Evolutionary conservation across 208 protist species (phyloP), one percentile per base, ranked within the genome.

Genomic region (Leishmania amazonensis): DNA sequence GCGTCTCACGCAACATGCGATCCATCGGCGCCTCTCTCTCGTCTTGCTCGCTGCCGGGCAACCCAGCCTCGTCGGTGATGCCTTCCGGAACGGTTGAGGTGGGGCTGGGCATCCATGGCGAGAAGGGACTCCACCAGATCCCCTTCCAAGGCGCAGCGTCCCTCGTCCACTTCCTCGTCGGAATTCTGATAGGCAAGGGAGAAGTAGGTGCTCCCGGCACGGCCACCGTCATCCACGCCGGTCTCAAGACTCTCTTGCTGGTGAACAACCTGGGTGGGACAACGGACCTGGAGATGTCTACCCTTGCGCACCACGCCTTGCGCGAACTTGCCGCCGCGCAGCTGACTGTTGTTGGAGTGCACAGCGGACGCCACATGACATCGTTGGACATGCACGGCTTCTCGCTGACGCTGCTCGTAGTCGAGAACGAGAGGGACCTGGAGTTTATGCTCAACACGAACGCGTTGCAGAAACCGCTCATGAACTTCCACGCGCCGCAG

Each of bases 81-180:
- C 81, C 78, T 8, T 54, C 67, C n/a, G 86, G 83, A 15, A 79
- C 83, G 57, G 84, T 97, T 38, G 95, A 98, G 84, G 76, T 98
- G 21, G 95, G 96, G 24, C 88, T 98, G 21, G 97, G 97, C 74
- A 99, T 98, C 68, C 97, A 99, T 84, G 96, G 96, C 7, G 95
- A 98, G 82, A 85, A 83, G 76, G 95, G 93, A 28, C 80, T 91
- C 17, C 67, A 85, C 49, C 87, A 87, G 76, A 57, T 90, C 31
- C 80, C 87, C 19, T 88, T 91, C 70, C 47, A 74, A 31, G 62
- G 81, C 17, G 89, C 81, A 17, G 73, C 81, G 24, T 31, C 71
- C 15, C 87, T 97, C 24, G 57, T 89, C 28, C 21, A 58, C 54
- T 35, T 82, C 51, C 76, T 95, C 53, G 31, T 94, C 7, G 60